Conservation (phyloP, 1,284 basidiomycete genomes). For the Leccinum brunneo-olivaceum region DNA sequence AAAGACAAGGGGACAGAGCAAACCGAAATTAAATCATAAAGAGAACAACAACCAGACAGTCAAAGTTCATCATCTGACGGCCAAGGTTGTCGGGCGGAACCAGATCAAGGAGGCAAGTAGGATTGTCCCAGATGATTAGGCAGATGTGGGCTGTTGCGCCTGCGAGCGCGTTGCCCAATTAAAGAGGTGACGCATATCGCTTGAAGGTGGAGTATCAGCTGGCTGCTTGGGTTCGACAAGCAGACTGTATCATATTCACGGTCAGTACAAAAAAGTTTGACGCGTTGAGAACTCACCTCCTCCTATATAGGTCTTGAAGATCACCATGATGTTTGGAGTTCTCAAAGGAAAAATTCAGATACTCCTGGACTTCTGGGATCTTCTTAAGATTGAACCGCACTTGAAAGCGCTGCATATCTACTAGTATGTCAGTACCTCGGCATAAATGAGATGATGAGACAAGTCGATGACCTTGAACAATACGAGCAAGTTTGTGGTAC, state of each 20-base stretch:
- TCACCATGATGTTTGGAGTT: slow-evolving; percentile 68
- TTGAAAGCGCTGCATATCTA: slow-evolving; percentile 93
- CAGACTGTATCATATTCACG: slow-evolving; percentile 39
- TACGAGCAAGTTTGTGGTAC: slow-evolving; percentile 84
- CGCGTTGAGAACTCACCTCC: slow-evolving; percentile 48
- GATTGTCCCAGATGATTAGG: slow-evolving; percentile 22
- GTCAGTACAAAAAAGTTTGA: slow-evolving; percentile 1
- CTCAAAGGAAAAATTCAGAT: slow-evolving; percentile 66
- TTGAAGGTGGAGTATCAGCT: slow-evolving; percentile 58
- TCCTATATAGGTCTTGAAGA: slow-evolving; percentile 73
- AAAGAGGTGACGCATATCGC: slow-evolving; percentile 70
- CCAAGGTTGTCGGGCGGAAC: slow-evolving; percentile 16
- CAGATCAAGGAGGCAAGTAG: slow-evolving; percentile 12
- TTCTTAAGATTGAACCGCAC: slow-evolving; percentile 76
- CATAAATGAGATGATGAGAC: background rate
- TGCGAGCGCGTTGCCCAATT: slow-evolving; percentile 63
- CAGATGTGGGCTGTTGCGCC: slow-evolving; percentile 30
- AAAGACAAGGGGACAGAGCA: slow-evolving; percentile 10
- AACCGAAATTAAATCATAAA: slow-evolving; percentile 26
- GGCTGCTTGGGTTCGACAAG: slow-evolving; percentile 74
- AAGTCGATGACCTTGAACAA: slow-evolving; percentile 65
- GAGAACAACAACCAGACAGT: slow-evolving; percentile 18
- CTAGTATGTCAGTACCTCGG: slow-evolving; percentile 10
- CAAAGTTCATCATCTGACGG: slow-evolving; percentile 19
- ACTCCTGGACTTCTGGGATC: slow-evolving; percentile 79